Evolutionary conservation across 331 rosid genomes (phyloP), one percentile per base, ranked within the genome.

Genomic region (Acacia concinna): DNA sequence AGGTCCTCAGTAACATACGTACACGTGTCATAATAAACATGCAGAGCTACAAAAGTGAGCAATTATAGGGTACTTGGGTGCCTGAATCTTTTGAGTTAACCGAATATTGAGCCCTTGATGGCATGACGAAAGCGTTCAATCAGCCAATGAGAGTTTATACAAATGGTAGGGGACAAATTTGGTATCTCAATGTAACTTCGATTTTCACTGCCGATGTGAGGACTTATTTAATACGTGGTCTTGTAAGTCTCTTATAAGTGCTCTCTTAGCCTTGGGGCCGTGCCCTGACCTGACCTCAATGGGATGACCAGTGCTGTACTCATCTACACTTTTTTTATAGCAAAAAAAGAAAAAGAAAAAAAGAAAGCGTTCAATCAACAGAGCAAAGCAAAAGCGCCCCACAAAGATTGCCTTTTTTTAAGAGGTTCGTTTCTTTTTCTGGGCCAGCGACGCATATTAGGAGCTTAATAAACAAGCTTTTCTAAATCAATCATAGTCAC

Each of bases 101-200:
- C 30, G 73, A 76, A 69, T 47, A 70, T 70, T 43, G 74, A 12
- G 38, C 77, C 79, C 44, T 72, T 52, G 76, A 64, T 82, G 79
- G 81, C 82, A 64, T 71, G 57, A 40, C 44, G 62, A 56, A 65
- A 65, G 71, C 67, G 12, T 57, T 41, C 79, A 72, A 77, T 78
- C 66, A 82, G 20, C 8, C n/a, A n/a, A n/a, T n/a, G n/a, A n/a
- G n/a, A n/a, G n/a, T n/a, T n/a, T n/a, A n/a, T n/a, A n/a, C n/a
- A n/a, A n/a, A n/a, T n/a, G n/a, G n/a, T n/a, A n/a, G n/a, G n/a
- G n/a, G n/a, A n/a, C n/a, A n/a, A n/a, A n/a, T n/a, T n/a, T n/a
- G n/a, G n/a, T n/a, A n/a, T n/a, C n/a, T n/a, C n/a, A n/a, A n/a
- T n/a, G n/a, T n/a, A n/a, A n/a, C n/a, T n/a, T n/a, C n/a, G n/a